These are phyloP conservation scores for Fragilariopsis cylindrus DNA, from an alignment of 108 stramenopile genomes.

Conservation along the genomic window DNA sequence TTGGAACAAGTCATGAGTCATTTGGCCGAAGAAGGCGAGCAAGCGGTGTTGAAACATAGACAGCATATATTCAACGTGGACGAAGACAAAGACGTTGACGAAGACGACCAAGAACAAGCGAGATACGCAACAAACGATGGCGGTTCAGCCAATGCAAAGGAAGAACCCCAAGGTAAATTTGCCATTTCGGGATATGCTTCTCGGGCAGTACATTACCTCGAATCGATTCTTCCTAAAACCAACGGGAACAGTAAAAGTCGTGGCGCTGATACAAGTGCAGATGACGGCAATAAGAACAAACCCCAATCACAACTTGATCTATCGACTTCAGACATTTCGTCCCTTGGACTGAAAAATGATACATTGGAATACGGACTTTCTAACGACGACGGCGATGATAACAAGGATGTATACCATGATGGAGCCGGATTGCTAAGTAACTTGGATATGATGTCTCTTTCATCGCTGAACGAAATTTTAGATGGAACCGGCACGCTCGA, in stretches of 20 bases:
- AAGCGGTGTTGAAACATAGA: conserved; percentile 20
- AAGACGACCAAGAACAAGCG: neutral
- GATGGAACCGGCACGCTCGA: conserved; percentile 22
- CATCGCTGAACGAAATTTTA: conserved; percentile 35
- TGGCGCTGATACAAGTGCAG: neutral
- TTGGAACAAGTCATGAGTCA: conserved; percentile 27
- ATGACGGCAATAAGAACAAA: neutral
- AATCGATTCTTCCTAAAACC: conserved; percentile 31
- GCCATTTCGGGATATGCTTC: conserved; percentile 20
- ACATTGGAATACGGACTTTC: conserved; percentile 27
- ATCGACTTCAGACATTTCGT: conserved; percentile 19
- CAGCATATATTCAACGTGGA: conserved; percentile 2
- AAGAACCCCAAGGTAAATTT: neutral
- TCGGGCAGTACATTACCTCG: conserved; percentile 26
- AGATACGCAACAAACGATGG: neutral
- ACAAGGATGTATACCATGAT: neutral
- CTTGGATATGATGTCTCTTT: conserved; percentile 36
- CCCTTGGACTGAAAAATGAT: conserved; percentile 34
- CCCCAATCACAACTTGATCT: neutral
- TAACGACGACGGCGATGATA: neutral
- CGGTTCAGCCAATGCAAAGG: neutral
- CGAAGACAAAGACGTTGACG: neutral
- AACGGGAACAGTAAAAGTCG: conserved; percentile 16
- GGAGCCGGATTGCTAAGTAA: conserved; percentile 7
- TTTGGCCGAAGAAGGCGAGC: conserved; percentile 31